phyloP scores from a whole-genome alignment of 2,329 filamentous ascomycete genomes.

The Epichloe coenophiala region DNA sequence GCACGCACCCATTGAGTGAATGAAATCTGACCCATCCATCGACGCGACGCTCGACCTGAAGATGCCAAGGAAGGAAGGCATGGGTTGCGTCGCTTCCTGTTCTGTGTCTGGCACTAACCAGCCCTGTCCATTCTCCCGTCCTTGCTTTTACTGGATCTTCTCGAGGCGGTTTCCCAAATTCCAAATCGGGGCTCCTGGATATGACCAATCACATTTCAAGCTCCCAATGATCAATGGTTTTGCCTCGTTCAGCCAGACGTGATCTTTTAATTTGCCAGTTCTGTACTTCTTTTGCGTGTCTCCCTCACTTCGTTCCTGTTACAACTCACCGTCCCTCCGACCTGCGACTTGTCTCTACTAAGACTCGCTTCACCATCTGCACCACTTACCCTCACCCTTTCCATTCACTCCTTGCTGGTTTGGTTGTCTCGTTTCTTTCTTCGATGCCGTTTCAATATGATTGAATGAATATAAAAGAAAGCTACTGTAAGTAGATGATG shows the following conservation, averaged over 20 bases:
- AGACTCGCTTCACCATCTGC: not conserved
- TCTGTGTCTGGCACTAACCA: not conserved
- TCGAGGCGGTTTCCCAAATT: not conserved
- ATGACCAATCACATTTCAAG: not conserved
- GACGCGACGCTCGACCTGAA: not conserved
- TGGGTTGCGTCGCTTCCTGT: not conserved
- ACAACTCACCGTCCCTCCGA: no score
- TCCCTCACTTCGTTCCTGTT: no score
- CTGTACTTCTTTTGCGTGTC: no score
- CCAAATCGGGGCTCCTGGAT: not conserved
- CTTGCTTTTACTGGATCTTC: not conserved
- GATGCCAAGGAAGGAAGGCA: not conserved
- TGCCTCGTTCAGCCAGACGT: not conserved
- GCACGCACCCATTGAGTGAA: no score
- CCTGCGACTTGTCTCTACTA: no score
- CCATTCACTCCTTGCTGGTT: not conserved
- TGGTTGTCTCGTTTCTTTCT: not conserved
- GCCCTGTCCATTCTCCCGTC: not conserved
- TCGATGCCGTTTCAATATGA: no score
- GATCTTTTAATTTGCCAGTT: no score
- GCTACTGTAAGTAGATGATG: no score
- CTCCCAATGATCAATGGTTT: not conserved
- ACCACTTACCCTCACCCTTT: not conserved
- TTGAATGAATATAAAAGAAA: no score
- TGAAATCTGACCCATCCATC: not conserved